Evolutionary conservation across 108 stramenopile genomes (phyloP), one percentile per base, ranked within the genome.

Genomic region (Skeletonema potamos): DNA sequence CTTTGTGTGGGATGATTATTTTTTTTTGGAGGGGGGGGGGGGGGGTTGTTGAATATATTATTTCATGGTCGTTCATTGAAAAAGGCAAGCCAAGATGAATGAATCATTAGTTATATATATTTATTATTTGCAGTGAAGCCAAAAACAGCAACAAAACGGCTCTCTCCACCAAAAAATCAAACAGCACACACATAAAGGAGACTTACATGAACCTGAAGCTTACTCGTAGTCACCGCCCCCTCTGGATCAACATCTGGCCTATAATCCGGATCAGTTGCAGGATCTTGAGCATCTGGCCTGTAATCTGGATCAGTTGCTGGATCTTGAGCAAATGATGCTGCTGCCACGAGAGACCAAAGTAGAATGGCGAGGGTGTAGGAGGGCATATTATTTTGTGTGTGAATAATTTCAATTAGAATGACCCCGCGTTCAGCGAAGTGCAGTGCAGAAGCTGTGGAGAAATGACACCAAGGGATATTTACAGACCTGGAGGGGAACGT

Each of bases 191-290:
- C n/a, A n/a, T n/a, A n/a, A n/a, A n/a, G 17, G 1, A 7, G 17
- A 81, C 83, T 81, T 67, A 84, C 83, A 37, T 84, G 83, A 62
- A 84, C 64, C 67, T 84, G 83, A 54, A 84, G 83, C 66, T 84
- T 81, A 57, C 83, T 84, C 22, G 83, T 73, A 9, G 70, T 64
- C 54, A 73, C 79, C 33, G 54, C 51, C 32, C 73, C 82, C 58
- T 54, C 32, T 34, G 79, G 66, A 37, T 68, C 59, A 30, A 37
- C 4, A 9, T 22, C 11, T 57, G 48, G 6, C 34, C 34, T 34
- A 4, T 34, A 4, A 34, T 34, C 7, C 6, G 34, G 6, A 34
- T 34, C 34, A 34, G 6, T 7, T 34, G 34, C 4, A 34, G 34
- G 7, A 34, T 34, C 34, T 34, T 34, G 34, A 7, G 34, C 34